Evolutionary conservation across 1,284 basidiomycete genomes (phyloP), one percentile per base, ranked within the genome.

Genomic region (Exobasidium cylindrosporum): DNA sequence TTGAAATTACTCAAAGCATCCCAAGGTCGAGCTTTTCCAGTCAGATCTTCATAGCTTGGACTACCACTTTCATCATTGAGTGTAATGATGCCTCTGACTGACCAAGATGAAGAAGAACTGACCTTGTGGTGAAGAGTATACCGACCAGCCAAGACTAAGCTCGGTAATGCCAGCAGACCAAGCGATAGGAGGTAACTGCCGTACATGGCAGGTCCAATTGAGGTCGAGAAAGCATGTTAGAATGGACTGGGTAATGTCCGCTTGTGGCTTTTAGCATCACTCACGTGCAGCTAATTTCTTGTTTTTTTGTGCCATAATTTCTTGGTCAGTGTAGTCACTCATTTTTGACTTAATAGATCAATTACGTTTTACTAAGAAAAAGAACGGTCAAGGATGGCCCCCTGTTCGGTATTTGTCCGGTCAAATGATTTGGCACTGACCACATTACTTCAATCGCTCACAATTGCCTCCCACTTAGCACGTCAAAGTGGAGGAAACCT

Each of bases 101-200:
- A 13, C 47, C 47, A 50, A 3, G n/a, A 21, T 4, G 21, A 21
- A 4, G 47, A 50, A 40, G 35, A 17, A 2, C 21, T 24, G n/a
- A 50, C 26, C 26, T 24, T 14, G 26, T 50, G 47, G 26, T 50
- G 47, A 21, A 50, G 26, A 21, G 47, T 50, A 50, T 50, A 50
- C 13, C 47, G n/a, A 24, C 26, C 47, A 4, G 47, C 47, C 21
- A 23, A 14, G 14, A 28, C 47, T 4, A 6, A 50, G 13, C 21
- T 13, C 26, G 47, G n/a, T 7, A 40, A 10, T 40, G 35, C 35
- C 7, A 40, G 35, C 35, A 40, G 35, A 40, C 35, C 7, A 17
- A 40, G 35, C n/a, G n/a, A n/a, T 10, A 40, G 17, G 17, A 40
- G 17, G 35, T 17, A 17, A 40, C 35, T 40, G 35, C 35, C 35